Base-by-base conservation (phyloP, 2,329 filamentous ascomycete genomes). In the Chaetomium globosum region DNA sequence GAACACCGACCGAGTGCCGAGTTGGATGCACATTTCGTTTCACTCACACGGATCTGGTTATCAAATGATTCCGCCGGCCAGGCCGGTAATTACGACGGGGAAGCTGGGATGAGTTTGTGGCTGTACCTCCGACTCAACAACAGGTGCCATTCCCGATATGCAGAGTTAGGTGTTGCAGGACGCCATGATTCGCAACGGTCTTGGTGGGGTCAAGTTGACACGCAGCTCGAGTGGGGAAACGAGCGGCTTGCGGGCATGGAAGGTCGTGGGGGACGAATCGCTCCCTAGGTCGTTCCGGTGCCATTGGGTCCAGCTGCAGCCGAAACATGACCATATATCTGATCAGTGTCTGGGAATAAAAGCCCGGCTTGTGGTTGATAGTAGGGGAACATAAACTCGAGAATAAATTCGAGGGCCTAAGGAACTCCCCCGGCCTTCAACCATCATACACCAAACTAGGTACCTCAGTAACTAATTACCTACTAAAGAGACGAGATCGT, bases 31-130 rank as follows among this genome's bases (percentile, higher is more conserved):
- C 31, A 21, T 31, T 46, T 31, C 56, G 30, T 43, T 13, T 31
- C 56, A 39, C 43, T 13, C 16, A 28, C 51, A 60, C 60, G 26
- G 63, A 63, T 60, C 60, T 63, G 52, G 46, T 6, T 52, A 26
- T 4, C 4, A 7, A 19, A 8, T 51, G 26, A 12, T 54, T 19
- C 51, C 36, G n/a, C 21, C 49, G n/a, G n/a, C 28, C 16, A 6
- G 19, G 9, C 49, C 36, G 26, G 28, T 6, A 21, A 49, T 33
- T 23, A 8, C 48, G 23, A 36, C 9, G 12, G 33, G 33, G 39
- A 19, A 7, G 33, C n/a, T 16, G 46, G 31, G 30, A 39, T 21
- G 8, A 26, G 23, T 16, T 21, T 31, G 10, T 21, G 10, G 53
- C 16, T 31, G 8, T 56, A 43, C 26, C 36, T 52, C 30, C 57